phyloP scores from a whole-genome alignment of 768 basidiomycete genomes.

The Leccinum olivaceopallidum region DNA sequence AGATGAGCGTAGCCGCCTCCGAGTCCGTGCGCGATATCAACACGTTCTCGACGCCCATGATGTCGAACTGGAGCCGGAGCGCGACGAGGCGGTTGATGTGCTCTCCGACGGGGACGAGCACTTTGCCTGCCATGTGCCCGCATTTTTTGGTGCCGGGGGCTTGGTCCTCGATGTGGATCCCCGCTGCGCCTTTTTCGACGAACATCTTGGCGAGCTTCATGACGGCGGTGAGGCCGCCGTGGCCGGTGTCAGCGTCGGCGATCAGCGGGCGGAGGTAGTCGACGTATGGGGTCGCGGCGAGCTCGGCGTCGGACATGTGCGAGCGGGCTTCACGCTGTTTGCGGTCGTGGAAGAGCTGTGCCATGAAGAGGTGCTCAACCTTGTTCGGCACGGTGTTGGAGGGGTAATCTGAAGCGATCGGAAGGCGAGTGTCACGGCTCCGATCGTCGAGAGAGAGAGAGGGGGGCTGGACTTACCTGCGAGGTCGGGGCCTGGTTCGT shows the following conservation, averaged over 20 bases:
- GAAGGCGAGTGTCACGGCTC: background rate
- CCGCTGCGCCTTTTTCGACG: constrained; percentile 97
- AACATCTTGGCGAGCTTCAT: constrained; percentile 99
- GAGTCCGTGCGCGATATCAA: constrained; percentile 94
- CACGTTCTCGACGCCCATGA: constrained; percentile 97
- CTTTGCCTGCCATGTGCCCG: constrained; percentile 93
- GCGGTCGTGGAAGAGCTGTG: constrained; percentile 98
- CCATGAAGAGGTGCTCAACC: constrained; percentile 97
- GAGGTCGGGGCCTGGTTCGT: constrained; percentile 98
- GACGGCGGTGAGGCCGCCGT: constrained; percentile 95
- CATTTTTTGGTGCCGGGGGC: constrained; percentile 97
- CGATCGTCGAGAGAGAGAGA: background rate
- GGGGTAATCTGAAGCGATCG: constrained; percentile 73
- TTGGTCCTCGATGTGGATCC: constrained; percentile 98
- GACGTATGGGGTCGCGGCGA: constrained; percentile 65
- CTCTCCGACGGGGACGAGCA: constrained; percentile 95
- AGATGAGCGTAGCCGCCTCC: constrained; percentile 96
- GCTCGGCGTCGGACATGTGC: constrained; percentile 65
- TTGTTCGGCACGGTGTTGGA: constrained; percentile 99
- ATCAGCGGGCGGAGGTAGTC: constrained; percentile 95
- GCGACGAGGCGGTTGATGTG: constrained; percentile 98
- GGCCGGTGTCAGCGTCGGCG: constrained; percentile 97
- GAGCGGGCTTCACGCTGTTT: constrained; percentile 88
- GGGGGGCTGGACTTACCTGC: constrained; percentile 58
- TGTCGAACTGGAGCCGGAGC: constrained; percentile 95